A percentile compares a stretch with the other conserved stretches of the same genome.
phyloP scores from a whole-genome alignment of 139 green algal species.

The Edaphochlamys debaryana region DNA sequence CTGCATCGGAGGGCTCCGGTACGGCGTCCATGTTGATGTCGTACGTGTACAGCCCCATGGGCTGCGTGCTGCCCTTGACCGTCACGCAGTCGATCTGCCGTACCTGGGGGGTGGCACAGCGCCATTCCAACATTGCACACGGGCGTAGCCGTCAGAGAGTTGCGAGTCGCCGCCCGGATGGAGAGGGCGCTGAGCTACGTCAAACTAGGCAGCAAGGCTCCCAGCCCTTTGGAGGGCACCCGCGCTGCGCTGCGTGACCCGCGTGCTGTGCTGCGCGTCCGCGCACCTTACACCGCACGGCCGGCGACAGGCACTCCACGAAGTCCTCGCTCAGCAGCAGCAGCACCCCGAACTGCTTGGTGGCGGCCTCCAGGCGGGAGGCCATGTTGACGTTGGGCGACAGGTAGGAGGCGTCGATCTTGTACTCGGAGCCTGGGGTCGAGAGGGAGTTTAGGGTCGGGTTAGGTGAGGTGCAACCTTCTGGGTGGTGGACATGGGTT shows the following conservation, averaged over 20 bases:
- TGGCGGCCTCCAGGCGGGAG: slow-evolving; percentile 92
- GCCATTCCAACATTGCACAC: too few relatives aligned
- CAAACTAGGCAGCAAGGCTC: too few relatives aligned
- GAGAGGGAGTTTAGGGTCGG: background rate
- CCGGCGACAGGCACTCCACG: slow-evolving; percentile 69
- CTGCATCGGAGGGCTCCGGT: slow-evolving; percentile 2
- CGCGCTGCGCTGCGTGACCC: too few relatives aligned
- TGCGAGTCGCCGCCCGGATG: too few relatives aligned
- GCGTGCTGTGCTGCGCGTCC: too few relatives aligned
- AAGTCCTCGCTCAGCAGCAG: slow-evolving; percentile 87
- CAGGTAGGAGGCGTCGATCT: slow-evolving; percentile 97
- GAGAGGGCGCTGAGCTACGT: too few relatives aligned
- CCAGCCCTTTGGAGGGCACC: too few relatives aligned
- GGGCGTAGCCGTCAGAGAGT: too few relatives aligned
- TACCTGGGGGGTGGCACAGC: slow-evolving; percentile 50
- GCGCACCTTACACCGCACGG: slow-evolving; percentile 44
- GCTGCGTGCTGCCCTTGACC: slow-evolving; percentile 90
- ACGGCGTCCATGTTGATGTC: slow-evolving; percentile 62
- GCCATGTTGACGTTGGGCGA: slow-evolving; percentile 98
- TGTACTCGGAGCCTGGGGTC: slow-evolving; percentile 85
- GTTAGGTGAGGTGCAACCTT: background rate
- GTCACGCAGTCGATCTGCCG: slow-evolving; percentile 94
- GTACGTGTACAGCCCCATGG: slow-evolving; percentile 86
- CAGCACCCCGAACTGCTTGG: slow-evolving; percentile 91
- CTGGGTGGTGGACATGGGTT: too few relatives aligned